Percentiles rank a stretch among this genome's conserved stretches.
phyloP scores from a whole-genome alignment of 148 eudicot genomes.

The Polygonum maritimum region DNA sequence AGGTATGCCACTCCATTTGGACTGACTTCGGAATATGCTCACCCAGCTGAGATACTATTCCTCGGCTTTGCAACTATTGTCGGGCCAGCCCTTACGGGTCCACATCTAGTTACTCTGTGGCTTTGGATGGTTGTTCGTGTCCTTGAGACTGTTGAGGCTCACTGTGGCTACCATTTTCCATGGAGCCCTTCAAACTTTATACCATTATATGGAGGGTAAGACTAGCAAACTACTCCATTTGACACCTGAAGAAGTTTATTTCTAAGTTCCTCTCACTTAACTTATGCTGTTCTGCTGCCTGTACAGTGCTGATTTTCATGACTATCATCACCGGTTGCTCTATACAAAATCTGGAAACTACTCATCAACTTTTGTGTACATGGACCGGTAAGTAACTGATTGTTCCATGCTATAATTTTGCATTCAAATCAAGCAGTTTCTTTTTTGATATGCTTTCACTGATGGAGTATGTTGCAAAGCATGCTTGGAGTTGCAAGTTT shows the following conservation, averaged over 20 bases:
- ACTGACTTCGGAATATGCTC: constrained; percentile 97
- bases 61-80: constrained; percentile 93
- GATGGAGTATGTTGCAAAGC: background rate
- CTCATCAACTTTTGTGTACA: constrained; percentile 84
- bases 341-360: constrained; percentile 93
- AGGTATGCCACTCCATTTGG: constrained; percentile 99
- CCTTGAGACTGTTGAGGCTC: constrained; percentile 95
- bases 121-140: constrained; percentile 96
- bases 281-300: constrained; percentile 11
- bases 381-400: constrained; percentile 60
- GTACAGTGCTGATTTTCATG: constrained; percentile 89
- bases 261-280: background rate
- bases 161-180: constrained; percentile 93
- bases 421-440: background rate
- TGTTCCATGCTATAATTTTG: background rate
- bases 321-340: constrained; percentile 90
- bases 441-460: background rate
- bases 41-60: constrained; percentile 90
- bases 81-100: constrained; percentile 93
- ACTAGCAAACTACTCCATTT: background rate
- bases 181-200: constrained; percentile 90
- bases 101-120: constrained; percentile 87
- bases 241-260: background rate
- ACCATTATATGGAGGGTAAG: constrained; percentile 92
- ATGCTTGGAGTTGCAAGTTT: background rate